Evolutionary conservation across 2,329 filamentous ascomycete species (phyloP), one percentile per base, ranked within the genome.

Genomic region (Penicillium corylophilum): DNA sequence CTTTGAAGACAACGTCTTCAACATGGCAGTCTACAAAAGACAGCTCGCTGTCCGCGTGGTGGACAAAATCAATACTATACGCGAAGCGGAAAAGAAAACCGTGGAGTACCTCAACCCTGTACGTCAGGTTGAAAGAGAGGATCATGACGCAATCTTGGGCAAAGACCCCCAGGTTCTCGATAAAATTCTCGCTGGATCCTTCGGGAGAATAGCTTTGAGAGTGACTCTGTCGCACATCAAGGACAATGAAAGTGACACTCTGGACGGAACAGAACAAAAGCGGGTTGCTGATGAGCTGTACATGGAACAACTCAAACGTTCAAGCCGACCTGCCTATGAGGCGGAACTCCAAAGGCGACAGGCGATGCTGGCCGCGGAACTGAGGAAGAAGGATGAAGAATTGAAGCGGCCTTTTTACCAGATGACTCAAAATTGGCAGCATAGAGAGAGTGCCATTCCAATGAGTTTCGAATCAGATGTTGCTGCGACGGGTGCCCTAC

Each of bases 21-120:
- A 89, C 68, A 84, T 83, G 54, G 80, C 86, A 1, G 76, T 95
- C 1, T 95, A 91, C 80, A 96, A 96, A 70, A 85, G 80, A 28
- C 89, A 94, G 65, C 77, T 96, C 40, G 83, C 89, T 4, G 83
- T 82, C 35, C 83, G 89, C 13, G 88, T 95, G 1, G 86, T 96
- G 4, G 92, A 96, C 71, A 86, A 90, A 66, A 90, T 88, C 71
- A 90, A 89, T 44, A 85, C 87, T 0, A 72, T 84, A n/a, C 83
- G 87, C 7, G 83, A 79, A 68, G 85, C 88, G 0, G 77, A 79
- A 18, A 82, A 80, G 46, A 76, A 78, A 1, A 64, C 70, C 1
- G 67, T 70, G 1, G 77, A 84, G 1, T 84, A 85, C 61, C 75
- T 90, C n/a, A 81, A 80, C 31, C 72, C 77, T 36, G 83, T 88